Percentiles rank a stretch among this genome's conserved stretches.
Conservation (phyloP, 768 basidiomycete genomes). For the Paxillus ammoniavirescens region DNA sequence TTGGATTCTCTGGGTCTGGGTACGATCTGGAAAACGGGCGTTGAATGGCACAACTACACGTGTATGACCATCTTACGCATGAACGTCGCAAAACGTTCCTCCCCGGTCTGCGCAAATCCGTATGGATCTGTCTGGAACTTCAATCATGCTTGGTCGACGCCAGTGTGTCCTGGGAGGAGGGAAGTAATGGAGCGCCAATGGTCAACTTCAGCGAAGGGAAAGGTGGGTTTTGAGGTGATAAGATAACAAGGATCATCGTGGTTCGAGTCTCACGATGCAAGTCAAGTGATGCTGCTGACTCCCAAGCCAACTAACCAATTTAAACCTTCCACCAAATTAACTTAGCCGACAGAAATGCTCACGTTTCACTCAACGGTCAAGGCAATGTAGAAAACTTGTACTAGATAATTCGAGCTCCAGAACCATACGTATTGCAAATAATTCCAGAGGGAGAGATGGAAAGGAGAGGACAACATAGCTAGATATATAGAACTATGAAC, state of each 20-base stretch:
- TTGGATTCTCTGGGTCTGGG: constrained; percentile 61
- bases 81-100: constrained; percentile 90
- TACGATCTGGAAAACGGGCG: constrained; percentile 52
- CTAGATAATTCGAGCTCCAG: constrained; percentile 3
- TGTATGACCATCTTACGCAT: constrained; percentile 51
- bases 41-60: not conserved
- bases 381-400: not conserved
- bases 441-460: not conserved
- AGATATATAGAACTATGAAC: constrained; percentile 19
- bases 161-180: not conserved
- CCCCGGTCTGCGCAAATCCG: constrained; percentile 87
- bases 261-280: not conserved
- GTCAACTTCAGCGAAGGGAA: not conserved
- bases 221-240: not conserved
- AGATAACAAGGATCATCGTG: not conserved
- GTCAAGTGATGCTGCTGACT: too few species aligned
- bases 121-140: constrained; percentile 71
- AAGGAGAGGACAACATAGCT: constrained; percentile 26
- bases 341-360: not conserved
- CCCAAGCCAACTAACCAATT: too few species aligned
- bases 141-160: constrained; percentile 10
- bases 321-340: too few species aligned
- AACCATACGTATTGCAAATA: constrained; percentile 18
- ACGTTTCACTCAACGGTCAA: not conserved
- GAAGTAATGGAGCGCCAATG: not conserved